A percentile compares a stretch with the other conserved stretches of the same genome.
Evolutionary conservation across 805 yeast species (phyloP).

Genomic region (Teunomyces stri): DNA sequence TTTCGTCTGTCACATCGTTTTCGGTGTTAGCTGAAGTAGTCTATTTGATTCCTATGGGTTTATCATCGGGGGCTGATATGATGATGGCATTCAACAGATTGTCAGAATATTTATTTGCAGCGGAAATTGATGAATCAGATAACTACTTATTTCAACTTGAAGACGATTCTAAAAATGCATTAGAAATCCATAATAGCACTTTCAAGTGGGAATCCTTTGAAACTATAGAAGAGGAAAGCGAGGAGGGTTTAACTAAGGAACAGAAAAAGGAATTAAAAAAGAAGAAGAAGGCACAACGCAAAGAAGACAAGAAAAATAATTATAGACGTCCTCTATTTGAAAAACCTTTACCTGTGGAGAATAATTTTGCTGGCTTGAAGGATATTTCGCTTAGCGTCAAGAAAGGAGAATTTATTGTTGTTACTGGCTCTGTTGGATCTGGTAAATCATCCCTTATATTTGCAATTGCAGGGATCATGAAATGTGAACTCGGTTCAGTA

Average conservation of each 20-base stretch:
- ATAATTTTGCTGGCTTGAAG: constrained; percentile 12
- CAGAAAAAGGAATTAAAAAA: not conserved
- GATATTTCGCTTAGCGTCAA: constrained; percentile 23
- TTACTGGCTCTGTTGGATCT: constrained; percentile 37
- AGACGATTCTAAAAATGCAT: constrained; percentile 10
- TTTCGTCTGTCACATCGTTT: constrained; percentile 17
- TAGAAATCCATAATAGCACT: constrained; percentile 20
- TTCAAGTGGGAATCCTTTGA: constrained; percentile 30
- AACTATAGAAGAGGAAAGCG: constrained; percentile 3
- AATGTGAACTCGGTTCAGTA: constrained; percentile 20
- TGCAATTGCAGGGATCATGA: constrained; percentile 39
- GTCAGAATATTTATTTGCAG: constrained; percentile 23
- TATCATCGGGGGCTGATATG: constrained; percentile 13
- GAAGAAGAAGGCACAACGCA: not conserved
- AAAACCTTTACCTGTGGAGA: not conserved
- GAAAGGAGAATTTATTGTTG: constrained; percentile 35
- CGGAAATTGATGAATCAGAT: constrained; percentile 14
- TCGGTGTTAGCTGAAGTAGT: constrained; percentile 11
- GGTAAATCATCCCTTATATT: constrained; percentile 36
- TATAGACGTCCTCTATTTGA: not conserved
- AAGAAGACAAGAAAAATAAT: not conserved
- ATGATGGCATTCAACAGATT: constrained; percentile 17
- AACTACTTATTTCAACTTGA: constrained; percentile 3
- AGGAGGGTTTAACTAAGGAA: not conserved
- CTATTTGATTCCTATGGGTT: constrained; percentile 11